phyloP scores from a whole-genome alignment of 345 rosid species.

The Brassica nigra region DNA sequence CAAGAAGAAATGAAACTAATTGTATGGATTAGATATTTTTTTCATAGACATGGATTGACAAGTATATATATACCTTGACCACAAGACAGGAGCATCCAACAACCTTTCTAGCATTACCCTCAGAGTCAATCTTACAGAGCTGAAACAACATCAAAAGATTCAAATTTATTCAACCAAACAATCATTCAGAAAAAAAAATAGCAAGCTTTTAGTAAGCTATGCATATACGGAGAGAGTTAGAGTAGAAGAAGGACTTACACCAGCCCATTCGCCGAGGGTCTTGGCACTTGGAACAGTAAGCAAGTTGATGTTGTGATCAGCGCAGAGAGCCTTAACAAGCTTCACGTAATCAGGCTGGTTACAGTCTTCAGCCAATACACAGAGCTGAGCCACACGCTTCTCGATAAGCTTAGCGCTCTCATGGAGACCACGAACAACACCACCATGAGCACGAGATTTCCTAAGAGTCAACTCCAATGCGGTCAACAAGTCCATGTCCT shows the following conservation, averaged over 20 bases:
- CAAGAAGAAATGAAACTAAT: background rate
- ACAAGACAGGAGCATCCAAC: slow-evolving; percentile 88
- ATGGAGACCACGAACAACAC: slow-evolving; percentile 74
- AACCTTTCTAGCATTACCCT: slow-evolving; percentile 86
- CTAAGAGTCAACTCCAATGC: slow-evolving; percentile 77
- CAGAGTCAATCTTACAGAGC: slow-evolving; percentile 86
- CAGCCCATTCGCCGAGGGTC: slow-evolving; percentile 93
- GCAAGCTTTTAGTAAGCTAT: too few relatives aligned
- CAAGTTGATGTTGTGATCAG: slow-evolving; percentile 66
- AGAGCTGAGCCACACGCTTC: slow-evolving; percentile 72
- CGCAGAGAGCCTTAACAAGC: slow-evolving; percentile 78
- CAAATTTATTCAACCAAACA: background rate
- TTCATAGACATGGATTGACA: background rate
- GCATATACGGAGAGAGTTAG: background rate
- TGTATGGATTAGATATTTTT: too few relatives aligned
- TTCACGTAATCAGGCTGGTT: slow-evolving; percentile 83
- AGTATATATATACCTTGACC: slow-evolving; percentile 55
- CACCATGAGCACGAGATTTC: slow-evolving; percentile 78
- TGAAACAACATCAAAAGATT: slow-evolving; percentile 33
- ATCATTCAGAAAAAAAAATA: background rate
- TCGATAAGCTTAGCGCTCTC: slow-evolving; percentile 80
- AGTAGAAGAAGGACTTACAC: slow-evolving; percentile 52
- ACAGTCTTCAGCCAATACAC: slow-evolving; percentile 85
- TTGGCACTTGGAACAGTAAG: slow-evolving; percentile 81
- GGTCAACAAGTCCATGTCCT: slow-evolving; percentile 75